These are phyloP conservation scores for Aureobasidium mangrovei DNA, from an alignment of 2,329 filamentous ascomycete species.

Conservation along the genomic window DNA sequence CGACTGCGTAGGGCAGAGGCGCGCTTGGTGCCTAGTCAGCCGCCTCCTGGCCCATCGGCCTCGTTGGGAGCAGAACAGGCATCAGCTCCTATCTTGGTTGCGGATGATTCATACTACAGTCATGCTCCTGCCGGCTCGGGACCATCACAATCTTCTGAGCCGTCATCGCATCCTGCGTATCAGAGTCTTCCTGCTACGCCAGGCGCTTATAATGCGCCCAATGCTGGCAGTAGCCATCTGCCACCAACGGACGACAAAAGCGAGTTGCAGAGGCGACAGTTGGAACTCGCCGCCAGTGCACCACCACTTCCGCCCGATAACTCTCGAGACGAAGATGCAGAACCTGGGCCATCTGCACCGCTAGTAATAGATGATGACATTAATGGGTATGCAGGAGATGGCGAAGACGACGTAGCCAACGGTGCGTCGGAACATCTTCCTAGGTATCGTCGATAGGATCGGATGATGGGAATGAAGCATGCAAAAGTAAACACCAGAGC, in stretches of 20 bases:
- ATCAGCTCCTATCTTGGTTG: constrained; percentile 1
- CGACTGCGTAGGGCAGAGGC: constrained; percentile 68
- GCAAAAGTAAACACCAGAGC: too few relatives aligned
- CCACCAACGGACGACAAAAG: constrained; percentile 61
- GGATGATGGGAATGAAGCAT: too few relatives aligned
- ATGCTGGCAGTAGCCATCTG: constrained; percentile 6
- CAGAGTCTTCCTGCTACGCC: neutral
- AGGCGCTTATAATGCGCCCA: neutral
- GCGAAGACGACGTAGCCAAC: neutral
- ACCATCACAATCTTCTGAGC: neutral
- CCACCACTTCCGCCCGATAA: constrained; percentile 21
- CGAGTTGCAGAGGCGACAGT: constrained; percentile 52
- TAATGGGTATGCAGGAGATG: neutral
- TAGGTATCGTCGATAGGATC: constrained; percentile 7
- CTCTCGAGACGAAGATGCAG: neutral
- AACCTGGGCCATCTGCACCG: constrained; percentile 7
- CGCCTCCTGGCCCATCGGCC: constrained; percentile 36
- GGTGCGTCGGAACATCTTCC: constrained; percentile 8
- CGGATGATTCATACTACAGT: constrained; percentile 17
- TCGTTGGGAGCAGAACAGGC: constrained; percentile 3
- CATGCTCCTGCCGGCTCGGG: neutral
- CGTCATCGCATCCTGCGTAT: neutral
- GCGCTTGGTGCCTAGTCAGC: constrained; percentile 71
- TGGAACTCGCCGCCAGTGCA: constrained; percentile 35
- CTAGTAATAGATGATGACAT: constrained; percentile 9